Percentiles rank a stretch among this genome's conserved stretches.
Evolutionary conservation across 2,329 filamentous ascomycete genomes (phyloP).

Genomic region (Colletotrichum theobromicola): DNA sequence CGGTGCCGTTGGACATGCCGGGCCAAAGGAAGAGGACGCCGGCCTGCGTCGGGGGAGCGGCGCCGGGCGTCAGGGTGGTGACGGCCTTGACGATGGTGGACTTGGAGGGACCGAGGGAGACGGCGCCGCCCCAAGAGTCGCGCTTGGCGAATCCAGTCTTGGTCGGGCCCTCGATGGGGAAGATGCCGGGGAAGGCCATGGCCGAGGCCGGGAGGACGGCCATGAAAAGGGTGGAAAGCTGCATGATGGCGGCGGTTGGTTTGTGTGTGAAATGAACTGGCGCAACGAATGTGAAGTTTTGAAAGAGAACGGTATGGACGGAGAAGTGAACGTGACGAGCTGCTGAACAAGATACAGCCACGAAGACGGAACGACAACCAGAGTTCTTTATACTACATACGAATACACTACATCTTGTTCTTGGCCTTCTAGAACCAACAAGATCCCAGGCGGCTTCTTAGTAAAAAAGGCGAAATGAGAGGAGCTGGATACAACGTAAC

Average conservation of each 20-base stretch:
- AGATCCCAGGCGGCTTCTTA: background rate
- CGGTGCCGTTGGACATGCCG: constrained; percentile 50
- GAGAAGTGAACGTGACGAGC: background rate
- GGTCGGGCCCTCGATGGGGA: constrained; percentile 2
- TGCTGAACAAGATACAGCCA: background rate
- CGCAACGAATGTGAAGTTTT: background rate
- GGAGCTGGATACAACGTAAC: background rate
- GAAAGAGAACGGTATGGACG: background rate
- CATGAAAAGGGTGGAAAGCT: constrained; percentile 4
- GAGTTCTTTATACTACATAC: background rate
- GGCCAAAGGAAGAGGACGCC: constrained; percentile 48
- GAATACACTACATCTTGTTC: background rate
- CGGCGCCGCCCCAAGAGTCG: constrained; percentile 6
- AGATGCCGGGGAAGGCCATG: constrained; percentile 7
- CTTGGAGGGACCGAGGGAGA: constrained; percentile 8
- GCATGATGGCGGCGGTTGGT: background rate
- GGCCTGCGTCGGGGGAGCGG: constrained; percentile 39
- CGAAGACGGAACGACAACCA: background rate
- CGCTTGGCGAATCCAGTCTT: background rate
- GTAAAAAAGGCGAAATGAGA: background rate
- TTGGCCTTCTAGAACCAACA: background rate
- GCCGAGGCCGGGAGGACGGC: background rate
- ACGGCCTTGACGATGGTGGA: constrained; percentile 40
- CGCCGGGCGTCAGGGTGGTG: constrained; percentile 44
- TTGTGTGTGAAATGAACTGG: background rate